These are phyloP conservation scores for Niebla homalea DNA, from an alignment of 495 filamentous ascomycete species.

Conservation along the genomic window DNA sequence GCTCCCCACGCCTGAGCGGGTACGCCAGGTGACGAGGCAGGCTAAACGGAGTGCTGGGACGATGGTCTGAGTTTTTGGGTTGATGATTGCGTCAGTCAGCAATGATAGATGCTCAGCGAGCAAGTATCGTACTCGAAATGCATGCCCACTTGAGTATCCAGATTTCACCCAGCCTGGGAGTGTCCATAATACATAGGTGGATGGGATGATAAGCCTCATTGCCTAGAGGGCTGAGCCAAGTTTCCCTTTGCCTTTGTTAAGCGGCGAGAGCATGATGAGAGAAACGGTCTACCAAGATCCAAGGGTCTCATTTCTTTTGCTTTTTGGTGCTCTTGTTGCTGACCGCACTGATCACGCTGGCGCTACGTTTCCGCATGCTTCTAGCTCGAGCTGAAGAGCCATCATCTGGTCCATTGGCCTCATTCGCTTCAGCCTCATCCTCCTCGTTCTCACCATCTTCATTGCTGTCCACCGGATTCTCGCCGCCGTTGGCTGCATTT, in stretches of 20 bases:
- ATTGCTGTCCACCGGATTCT: constrained; percentile 2
- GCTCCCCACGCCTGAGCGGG: background rate
- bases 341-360: constrained; percentile 16
- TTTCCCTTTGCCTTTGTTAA: no score
- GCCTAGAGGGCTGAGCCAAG: no score
- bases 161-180: no score
- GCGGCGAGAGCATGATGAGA: no score
- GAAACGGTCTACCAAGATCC: no score
- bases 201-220: no score
- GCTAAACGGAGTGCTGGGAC: background rate
- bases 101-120: no score
- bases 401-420: constrained; percentile 2
- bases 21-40: background rate
- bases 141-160: no score
- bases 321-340: constrained; percentile 18
- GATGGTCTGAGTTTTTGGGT: background rate
- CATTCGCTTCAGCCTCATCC: constrained; percentile 3
- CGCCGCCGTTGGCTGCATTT: background rate
- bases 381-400: constrained; percentile 2
- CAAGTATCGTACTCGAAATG: no score
- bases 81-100: no score
- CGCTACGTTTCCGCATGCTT: constrained; percentile 15
- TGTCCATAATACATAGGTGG: no score
- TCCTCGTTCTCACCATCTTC: constrained; percentile 2
- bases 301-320: constrained; percentile 9